These are phyloP conservation scores for Rhizophora apiculata DNA, from an alignment of 345 rosid genomes.

Conservation along the genomic window DNA sequence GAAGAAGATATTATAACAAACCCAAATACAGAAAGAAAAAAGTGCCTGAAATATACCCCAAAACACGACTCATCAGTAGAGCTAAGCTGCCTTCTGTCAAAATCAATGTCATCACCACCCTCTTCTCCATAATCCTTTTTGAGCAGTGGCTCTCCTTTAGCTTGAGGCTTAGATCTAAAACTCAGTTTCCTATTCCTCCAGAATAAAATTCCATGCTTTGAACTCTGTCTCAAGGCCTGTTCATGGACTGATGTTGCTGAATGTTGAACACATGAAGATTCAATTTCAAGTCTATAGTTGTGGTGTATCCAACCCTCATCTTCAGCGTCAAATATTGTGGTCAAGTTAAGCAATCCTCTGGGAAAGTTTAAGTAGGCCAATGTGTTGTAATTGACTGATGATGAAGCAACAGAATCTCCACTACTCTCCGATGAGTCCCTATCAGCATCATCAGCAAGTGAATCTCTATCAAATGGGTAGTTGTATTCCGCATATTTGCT, in stretches of 20 bases:
- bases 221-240: constrained; percentile 19
- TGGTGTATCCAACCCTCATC: constrained; percentile 53
- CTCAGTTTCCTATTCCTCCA: constrained; percentile 56
- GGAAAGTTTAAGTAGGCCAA: constrained; percentile 46
- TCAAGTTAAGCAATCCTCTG: constrained; percentile 29
- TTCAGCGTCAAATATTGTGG: constrained; percentile 24
- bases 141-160: constrained; percentile 57
- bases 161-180: constrained; percentile 33
- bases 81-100: constrained; percentile 57
- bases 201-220: constrained; percentile 42
- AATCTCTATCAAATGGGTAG: constrained; percentile 40
- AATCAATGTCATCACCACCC: constrained; percentile 67
- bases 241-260: constrained; percentile 28
- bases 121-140: constrained; percentile 50
- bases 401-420: constrained; percentile 28
- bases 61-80: constrained; percentile 53
- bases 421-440: constrained; percentile 26
- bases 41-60: constrained; percentile 23
- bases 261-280: constrained; percentile 31
- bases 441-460: constrained; percentile 31
- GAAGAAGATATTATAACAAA: background rate
- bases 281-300: constrained; percentile 37
- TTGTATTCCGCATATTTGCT: constrained; percentile 22
- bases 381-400: constrained; percentile 47
- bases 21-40: background rate